Base-by-base conservation (phyloP, 352 stramenopile species). In the Phytophthora capsici region DNA sequence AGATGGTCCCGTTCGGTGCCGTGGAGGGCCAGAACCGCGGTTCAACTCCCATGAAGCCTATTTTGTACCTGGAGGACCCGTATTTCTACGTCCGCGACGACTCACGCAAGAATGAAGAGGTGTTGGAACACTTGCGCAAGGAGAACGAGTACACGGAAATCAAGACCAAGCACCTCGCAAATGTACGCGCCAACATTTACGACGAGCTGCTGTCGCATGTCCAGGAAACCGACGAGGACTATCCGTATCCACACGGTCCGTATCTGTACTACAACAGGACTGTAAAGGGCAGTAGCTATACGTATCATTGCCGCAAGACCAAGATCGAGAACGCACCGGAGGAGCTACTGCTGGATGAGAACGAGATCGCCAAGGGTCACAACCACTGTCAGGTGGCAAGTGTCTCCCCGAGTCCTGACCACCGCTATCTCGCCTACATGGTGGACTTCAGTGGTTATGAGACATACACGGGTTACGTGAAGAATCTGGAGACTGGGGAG, bases 81-180 rank as follows among this genome's bases (percentile, higher is more conserved):
- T 99, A 98, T 75, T 98, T 95, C 54, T 99, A 98, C 92, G 84
- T 98, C 47, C 90, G 95, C 28, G 96, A 99, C 69, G 95, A 99
- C 63, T 78, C 84, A 26, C 86, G 96, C 69, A 94, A 94, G 52
- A 95, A 97, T 62, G 64, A 89, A 50, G 90, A 98, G 56, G 84
- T 99, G 43, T 66, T 99, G 19, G 77, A 93, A 50, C 91, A 99
- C 74, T 66, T 99, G 49, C 73, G 84, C 23, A 77, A 91, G 45
- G 96, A 99, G 67, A 99, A 99, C 71, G 82, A 75, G 23, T 99
- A 98, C 79, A 95, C 88, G 34, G 79, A 97, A 48, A 57, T 67
- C 56, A 85, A 97, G 64, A 97, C 90, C 6, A 63, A 76, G 20
- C 94, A 98, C 70, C 80, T 99, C 20, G 71, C 73, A 26, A 78